Conservation (phyloP, 257 asterid genomes). For the Buddleja alternifolia region DNA sequence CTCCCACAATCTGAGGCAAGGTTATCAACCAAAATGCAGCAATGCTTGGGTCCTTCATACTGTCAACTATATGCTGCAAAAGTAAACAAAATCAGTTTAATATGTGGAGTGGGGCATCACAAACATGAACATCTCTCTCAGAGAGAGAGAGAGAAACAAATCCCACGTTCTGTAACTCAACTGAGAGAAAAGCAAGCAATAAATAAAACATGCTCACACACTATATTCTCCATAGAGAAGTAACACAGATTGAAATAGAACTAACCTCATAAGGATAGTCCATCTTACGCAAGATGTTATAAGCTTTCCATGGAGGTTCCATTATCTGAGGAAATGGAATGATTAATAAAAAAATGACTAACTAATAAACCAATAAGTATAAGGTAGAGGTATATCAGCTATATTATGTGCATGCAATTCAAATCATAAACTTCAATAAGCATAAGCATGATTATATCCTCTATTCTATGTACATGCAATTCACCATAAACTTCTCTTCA, state of each 20-base stretch:
- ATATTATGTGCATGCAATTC: conserved; percentile 14
- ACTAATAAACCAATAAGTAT: conserved; percentile 8
- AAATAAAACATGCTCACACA: neutral
- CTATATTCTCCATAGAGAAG: conserved; percentile 19
- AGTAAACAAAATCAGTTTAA: conserved; percentile 30
- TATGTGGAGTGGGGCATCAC: neutral
- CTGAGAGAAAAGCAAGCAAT: conserved; percentile 9
- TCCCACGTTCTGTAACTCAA: neutral
- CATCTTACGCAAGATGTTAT: conserved; percentile 85
- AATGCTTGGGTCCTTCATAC: conserved; percentile 97
- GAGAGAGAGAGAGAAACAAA: neutral
- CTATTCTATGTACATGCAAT: neutral
- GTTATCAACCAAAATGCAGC: conserved; percentile 98
- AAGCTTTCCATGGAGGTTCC: conserved; percentile 99
- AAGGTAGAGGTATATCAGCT: conserved; percentile 25
- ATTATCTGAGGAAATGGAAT: conserved; percentile 64
- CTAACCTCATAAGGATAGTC: conserved; percentile 96
- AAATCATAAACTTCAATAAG: conserved; percentile 9
- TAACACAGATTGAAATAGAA: conserved; percentile 27
- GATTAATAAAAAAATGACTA: conserved; percentile 12
- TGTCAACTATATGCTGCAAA: conserved; percentile 86
- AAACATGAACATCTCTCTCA: neutral
- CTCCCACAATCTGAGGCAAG: conserved; percentile 91
- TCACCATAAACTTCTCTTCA: conserved; percentile 11
- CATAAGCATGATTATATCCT: conserved; percentile 3